These are phyloP conservation scores for Polytrichum formosum DNA, from an alignment of 225 moss, liverwort and hornwort genomes.

Conservation along the genomic window DNA sequence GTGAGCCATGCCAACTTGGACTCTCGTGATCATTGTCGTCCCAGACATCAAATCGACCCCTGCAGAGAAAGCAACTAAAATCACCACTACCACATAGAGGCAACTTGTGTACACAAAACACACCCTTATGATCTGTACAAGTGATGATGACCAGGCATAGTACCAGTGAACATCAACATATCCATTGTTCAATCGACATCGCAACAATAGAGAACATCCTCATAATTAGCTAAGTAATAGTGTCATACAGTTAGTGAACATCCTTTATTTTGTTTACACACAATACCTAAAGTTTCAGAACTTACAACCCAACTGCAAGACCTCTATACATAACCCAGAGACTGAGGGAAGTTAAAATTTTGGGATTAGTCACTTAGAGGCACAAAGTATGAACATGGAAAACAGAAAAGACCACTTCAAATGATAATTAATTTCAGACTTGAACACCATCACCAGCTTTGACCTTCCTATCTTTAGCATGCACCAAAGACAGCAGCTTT, in stretches of 20 bases:
- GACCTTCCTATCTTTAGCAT: background rate
- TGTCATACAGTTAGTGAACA: too few species aligned
- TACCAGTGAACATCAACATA: background rate
- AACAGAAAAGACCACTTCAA: background rate
- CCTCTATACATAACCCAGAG: too few species aligned
- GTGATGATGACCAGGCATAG: background rate
- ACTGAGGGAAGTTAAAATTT: too few species aligned
- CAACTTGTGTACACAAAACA: constrained; percentile 11
- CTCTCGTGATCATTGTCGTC: constrained; percentile 56
- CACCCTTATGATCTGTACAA: too few species aligned
- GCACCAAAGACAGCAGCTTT: background rate
- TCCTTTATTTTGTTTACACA: too few species aligned
- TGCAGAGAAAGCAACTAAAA: constrained; percentile 16
- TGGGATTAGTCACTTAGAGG: too few species aligned
- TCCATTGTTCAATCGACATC: too few species aligned
- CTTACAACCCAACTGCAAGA: too few species aligned
- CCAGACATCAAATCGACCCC: constrained; percentile 79
- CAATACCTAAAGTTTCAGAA: too few species aligned
- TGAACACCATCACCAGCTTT: background rate
- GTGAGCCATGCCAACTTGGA: constrained; percentile 58
- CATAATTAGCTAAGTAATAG: too few species aligned
- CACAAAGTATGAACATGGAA: background rate
- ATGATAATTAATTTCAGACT: background rate
- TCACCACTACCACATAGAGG: background rate
- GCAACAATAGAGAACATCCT: too few species aligned